phyloP scores from a whole-genome alignment of 1,139 yeast genomes.

The Geotrichum citri-aurantii region DNA sequence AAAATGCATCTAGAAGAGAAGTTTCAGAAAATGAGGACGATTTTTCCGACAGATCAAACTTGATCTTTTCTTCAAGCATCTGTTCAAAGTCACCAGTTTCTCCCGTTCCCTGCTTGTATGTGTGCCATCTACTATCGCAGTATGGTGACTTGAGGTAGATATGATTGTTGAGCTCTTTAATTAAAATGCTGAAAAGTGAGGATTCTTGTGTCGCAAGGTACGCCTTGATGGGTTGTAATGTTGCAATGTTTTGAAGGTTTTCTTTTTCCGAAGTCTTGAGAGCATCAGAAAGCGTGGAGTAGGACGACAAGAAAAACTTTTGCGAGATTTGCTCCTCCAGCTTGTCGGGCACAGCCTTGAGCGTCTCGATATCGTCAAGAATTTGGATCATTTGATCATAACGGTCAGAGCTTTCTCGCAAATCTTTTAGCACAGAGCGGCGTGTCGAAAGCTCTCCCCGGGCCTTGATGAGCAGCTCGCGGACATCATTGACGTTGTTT shows the following conservation, averaged over 20 bases:
- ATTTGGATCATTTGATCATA: conserved; percentile 68
- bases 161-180: conserved; percentile 72
- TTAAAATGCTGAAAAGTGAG: conserved; percentile 60
- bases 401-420: conserved; percentile 56
- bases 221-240: conserved; percentile 51
- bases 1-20: conserved; percentile 41
- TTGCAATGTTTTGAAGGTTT: conserved; percentile 57
- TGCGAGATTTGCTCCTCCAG: conserved; percentile 62
- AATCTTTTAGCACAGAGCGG: conserved; percentile 53
- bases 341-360: conserved; percentile 54
- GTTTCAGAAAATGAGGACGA: conserved; percentile 27
- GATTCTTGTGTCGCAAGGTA: conserved; percentile 57
- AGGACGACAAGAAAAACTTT: conserved; percentile 66
- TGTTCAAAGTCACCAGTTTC: conserved; percentile 28
- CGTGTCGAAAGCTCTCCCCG: conserved; percentile 50
- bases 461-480: conserved; percentile 45
- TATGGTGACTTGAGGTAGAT: conserved; percentile 56
- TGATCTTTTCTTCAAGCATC: conserved; percentile 31
- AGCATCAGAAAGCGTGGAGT: conserved; percentile 54
- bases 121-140: conserved; percentile 34
- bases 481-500: conserved; percentile 46
- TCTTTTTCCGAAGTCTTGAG: conserved; percentile 53
- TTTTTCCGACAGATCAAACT: conserved; percentile 29
- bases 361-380: conserved; percentile 59
- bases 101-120: conserved; percentile 29